phyloP scores from a whole-genome alignment of 352 stramenopile species.

The Globisporangium paddicum region DNA sequence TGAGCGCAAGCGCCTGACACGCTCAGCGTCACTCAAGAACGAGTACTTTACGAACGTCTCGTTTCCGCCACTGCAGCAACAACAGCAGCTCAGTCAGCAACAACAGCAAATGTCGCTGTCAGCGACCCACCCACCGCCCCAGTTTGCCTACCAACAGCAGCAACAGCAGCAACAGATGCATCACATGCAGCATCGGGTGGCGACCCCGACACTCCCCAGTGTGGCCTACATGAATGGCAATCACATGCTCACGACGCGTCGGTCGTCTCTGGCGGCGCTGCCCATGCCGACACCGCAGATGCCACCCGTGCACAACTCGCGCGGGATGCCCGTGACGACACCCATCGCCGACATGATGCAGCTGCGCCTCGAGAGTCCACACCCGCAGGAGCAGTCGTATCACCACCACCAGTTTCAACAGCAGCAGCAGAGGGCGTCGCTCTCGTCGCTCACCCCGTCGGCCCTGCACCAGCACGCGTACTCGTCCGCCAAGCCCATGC shows the following conservation, averaged over 20 bases:
- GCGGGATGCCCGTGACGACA: slow-evolving; percentile 35
- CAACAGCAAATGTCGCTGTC: slow-evolving; percentile 6
- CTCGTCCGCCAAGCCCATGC: slow-evolving; percentile 33
- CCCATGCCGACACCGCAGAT: slow-evolving; percentile 36
- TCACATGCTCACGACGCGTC: slow-evolving; percentile 29
- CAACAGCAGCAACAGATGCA: slow-evolving; percentile 25
- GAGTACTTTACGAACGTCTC: slow-evolving; percentile 63
- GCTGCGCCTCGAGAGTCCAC: slow-evolving; percentile 47
- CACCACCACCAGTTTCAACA: slow-evolving; percentile 7
- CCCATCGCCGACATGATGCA: slow-evolving; percentile 77
- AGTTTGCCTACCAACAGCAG: slow-evolving; percentile 14
- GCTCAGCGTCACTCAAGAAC: slow-evolving; percentile 67
- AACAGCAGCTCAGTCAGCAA: slow-evolving; percentile 13
- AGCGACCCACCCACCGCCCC: slow-evolving; percentile 15
- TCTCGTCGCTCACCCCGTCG: slow-evolving; percentile 9
- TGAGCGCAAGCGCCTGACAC: slow-evolving; percentile 64
- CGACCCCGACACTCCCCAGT: slow-evolving; percentile 31
- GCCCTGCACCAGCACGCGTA: slow-evolving; percentile 48
- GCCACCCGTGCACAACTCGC: background rate
- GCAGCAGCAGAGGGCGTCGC: slow-evolving; percentile 5
- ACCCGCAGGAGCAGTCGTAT: slow-evolving; percentile 14
- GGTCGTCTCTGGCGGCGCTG: slow-evolving; percentile 46
- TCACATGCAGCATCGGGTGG: slow-evolving; percentile 23
- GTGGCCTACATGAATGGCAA: slow-evolving; percentile 21
- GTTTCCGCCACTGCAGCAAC: slow-evolving; percentile 28